Percentiles rank a stretch among this genome's conserved stretches.
phyloP scores from a whole-genome alignment of 352 stramenopile species.

The Phytopythium delawarense region DNA sequence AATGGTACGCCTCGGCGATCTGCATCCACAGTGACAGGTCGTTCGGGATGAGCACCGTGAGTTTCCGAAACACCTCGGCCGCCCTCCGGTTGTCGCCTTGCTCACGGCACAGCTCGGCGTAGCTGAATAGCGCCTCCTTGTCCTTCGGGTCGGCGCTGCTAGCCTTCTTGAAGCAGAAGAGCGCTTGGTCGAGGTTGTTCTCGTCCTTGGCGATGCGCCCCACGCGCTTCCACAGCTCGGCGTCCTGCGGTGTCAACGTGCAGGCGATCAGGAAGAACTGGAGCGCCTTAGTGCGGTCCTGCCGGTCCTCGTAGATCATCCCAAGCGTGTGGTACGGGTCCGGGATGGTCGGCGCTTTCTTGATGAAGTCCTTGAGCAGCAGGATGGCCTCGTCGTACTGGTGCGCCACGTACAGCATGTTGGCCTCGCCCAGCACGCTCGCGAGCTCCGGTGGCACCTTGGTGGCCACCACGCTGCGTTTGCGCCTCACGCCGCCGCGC shows the following conservation, averaged over 20 bases:
- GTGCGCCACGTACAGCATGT: slow-evolving; percentile 85
- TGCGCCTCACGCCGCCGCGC: slow-evolving; percentile 29
- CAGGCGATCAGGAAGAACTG: slow-evolving; percentile 87
- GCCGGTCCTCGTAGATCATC: slow-evolving; percentile 86
- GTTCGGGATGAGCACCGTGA: slow-evolving; percentile 60
- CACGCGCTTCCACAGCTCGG: slow-evolving; percentile 83
- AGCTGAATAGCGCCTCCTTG: slow-evolving; percentile 77
- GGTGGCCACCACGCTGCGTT: slow-evolving; percentile 56
- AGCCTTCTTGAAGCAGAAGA: slow-evolving; percentile 86
- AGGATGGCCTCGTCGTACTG: slow-evolving; percentile 81
- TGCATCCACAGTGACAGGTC: slow-evolving; percentile 86
- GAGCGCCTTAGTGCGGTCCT: slow-evolving; percentile 75
- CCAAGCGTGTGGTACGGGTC: slow-evolving; percentile 85
- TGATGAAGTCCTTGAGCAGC: slow-evolving; percentile 87
- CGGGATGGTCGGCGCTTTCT: slow-evolving; percentile 83
- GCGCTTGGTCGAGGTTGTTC: slow-evolving; percentile 79
- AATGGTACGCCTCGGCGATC: slow-evolving; percentile 84
- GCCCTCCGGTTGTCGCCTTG: slow-evolving; percentile 72
- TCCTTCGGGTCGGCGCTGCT: slow-evolving; percentile 78
- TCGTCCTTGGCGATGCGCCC: slow-evolving; percentile 83
- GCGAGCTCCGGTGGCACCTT: slow-evolving; percentile 79
- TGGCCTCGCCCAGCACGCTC: slow-evolving; percentile 76
- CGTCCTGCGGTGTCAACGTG: slow-evolving; percentile 75
- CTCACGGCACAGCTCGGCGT: slow-evolving; percentile 74
- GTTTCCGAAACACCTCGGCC: slow-evolving; percentile 81